Evolutionary conservation across 371 early-diverging fungal species (phyloP).

Genomic region (Entomophthora muscae): DNA sequence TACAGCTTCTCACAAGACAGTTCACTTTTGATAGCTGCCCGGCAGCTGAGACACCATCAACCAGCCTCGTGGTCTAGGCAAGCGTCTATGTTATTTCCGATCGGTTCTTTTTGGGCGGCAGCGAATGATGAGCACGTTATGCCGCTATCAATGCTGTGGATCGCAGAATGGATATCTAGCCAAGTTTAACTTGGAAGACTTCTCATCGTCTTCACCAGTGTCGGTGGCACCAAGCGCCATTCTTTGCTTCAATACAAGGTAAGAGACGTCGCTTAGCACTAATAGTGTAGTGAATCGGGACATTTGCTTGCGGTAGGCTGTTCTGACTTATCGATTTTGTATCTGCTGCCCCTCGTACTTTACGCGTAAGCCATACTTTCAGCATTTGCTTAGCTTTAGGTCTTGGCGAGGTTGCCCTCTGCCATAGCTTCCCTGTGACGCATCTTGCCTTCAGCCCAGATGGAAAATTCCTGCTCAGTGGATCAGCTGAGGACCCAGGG

Average conservation of each 20-base stretch:
- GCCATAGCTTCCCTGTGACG: constrained; percentile 7
- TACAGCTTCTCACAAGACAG: background rate
- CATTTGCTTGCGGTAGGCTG: constrained; percentile 1
- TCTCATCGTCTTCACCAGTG: background rate
- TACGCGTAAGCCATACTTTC: background rate
- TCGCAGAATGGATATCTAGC: background rate
- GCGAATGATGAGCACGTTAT: background rate
- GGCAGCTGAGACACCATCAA: background rate
- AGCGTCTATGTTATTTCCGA: background rate
- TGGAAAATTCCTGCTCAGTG: constrained; percentile 1
- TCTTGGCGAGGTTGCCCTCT: background rate
- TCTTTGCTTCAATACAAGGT: background rate
- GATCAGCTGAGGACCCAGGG: constrained; percentile 6
- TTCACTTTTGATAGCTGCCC: background rate
- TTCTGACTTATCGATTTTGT: background rate
- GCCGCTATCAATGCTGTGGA: background rate
- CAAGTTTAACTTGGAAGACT: background rate
- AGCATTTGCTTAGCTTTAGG: background rate
- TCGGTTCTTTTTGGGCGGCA: background rate
- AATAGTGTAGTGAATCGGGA: background rate
- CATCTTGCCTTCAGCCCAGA: background rate
- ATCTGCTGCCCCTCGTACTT: background rate
- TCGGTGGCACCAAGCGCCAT: background rate
- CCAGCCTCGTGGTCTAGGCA: background rate
- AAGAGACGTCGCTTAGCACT: background rate